phyloP scores from a whole-genome alignment of 2,329 filamentous ascomycete species.

The Chaetomium strumarium region DNA sequence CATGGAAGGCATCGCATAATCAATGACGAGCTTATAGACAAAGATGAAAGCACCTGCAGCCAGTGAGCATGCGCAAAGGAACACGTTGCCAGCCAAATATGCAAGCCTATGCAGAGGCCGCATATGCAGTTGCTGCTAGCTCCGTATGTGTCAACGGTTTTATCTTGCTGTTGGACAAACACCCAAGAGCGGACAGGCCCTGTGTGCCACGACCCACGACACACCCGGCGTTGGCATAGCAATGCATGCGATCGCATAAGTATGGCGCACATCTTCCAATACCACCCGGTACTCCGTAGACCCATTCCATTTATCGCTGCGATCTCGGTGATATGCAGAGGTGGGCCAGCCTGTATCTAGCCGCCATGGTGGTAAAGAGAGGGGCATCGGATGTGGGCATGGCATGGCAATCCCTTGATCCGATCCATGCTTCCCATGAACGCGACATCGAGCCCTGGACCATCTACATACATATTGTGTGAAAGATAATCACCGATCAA shows the following conservation, averaged over 20 bases:
- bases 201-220: too few relatives aligned
- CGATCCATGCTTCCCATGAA: not conserved
- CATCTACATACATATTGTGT: too few relatives aligned
- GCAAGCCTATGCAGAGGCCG: not conserved
- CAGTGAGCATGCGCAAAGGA: not conserved
- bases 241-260: not conserved
- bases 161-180: not conserved
- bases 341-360: not conserved
- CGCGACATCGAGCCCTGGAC: not conserved
- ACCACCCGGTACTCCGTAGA: too few relatives aligned
- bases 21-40: conserved; percentile 1
- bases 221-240: not conserved
- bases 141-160: conserved; percentile 8
- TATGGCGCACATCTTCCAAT: not conserved
- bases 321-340: not conserved
- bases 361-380: not conserved
- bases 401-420: not conserved
- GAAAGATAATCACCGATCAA: too few relatives aligned
- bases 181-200: not conserved
- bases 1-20: not conserved
- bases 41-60: not conserved
- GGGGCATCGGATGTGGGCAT: not conserved
- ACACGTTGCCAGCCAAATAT: not conserved
- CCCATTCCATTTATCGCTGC: too few relatives aligned
- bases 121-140: not conserved